A percentile compares a stretch with the other conserved stretches of the same genome.
phyloP scores from a whole-genome alignment of 2,329 filamentous ascomycete genomes.

The Aspergillus sp. region DNA sequence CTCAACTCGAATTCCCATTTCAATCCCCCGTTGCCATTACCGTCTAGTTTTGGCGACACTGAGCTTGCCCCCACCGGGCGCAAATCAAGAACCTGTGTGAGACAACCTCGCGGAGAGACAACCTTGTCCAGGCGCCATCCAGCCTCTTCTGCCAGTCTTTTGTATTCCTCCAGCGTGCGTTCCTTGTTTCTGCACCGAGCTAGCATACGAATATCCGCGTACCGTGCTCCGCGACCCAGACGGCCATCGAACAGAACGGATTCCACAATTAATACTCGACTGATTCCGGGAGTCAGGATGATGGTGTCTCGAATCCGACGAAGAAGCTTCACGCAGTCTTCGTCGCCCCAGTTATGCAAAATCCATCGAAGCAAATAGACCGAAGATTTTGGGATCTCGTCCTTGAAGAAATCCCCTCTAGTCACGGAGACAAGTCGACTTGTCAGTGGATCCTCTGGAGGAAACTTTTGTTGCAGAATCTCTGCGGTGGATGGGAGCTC shows the following conservation, averaged over 20 bases:
- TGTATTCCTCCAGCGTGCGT: not conserved
- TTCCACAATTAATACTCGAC: not conserved
- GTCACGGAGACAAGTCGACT: not conserved
- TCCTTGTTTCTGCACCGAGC: not conserved
- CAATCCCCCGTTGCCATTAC: not conserved
- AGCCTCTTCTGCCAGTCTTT: not conserved
- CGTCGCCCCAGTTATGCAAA: not conserved
- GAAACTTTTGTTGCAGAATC: not conserved
- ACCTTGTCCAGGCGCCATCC: not conserved
- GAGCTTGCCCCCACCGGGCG: not conserved
- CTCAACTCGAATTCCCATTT: not conserved
- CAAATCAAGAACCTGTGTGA: not conserved
- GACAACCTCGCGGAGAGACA: not conserved
- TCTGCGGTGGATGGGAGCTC: not conserved
- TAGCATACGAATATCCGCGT: not conserved
- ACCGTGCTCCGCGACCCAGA: not conserved
- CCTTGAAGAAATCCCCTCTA: not conserved
- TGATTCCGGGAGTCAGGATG: not conserved
- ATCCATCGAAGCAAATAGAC: not conserved
- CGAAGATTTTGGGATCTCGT: not conserved
- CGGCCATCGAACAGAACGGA: not conserved
- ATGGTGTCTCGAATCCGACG: not conserved
- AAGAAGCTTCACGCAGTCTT: not conserved
- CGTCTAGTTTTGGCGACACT: not conserved
- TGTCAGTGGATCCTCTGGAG: not conserved